phyloP scores from a whole-genome alignment of 257 asterid genomes.

The Nicotiana knightiana region DNA sequence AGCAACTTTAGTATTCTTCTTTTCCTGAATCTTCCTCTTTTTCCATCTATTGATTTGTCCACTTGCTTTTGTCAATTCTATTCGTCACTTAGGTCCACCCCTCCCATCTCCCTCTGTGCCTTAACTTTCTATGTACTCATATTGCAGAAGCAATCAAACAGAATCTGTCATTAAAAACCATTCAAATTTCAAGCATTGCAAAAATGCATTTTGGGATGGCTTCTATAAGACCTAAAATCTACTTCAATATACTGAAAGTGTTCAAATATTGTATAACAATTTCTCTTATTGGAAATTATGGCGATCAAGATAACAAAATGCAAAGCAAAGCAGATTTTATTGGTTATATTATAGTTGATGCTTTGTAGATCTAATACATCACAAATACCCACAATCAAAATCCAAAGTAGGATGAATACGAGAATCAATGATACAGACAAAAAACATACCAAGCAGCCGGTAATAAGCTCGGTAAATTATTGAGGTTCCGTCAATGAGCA shows the following conservation, averaged over 20 bases:
- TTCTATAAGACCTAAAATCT: not conserved
- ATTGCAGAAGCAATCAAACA: not conserved
- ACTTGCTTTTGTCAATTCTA: not conserved
- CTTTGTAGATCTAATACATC: not conserved
- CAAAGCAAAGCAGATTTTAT: not conserved
- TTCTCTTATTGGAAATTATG: not conserved
- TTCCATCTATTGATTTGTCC: not conserved
- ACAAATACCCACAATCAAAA: not conserved
- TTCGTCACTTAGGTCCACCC: not conserved
- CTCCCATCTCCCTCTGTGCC: not conserved
- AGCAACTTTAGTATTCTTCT: not conserved
- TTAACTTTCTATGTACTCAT: not conserved
- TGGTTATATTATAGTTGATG: not conserved
- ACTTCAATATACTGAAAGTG: not conserved
- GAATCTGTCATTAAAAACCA: not conserved
- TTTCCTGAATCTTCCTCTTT: not conserved
- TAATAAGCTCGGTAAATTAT: constrained; percentile 86
- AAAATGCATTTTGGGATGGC: not conserved
- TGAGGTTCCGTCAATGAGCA: constrained; percentile 94
- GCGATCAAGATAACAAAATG: not conserved
- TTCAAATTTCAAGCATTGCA: not conserved
- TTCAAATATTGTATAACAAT: not conserved
- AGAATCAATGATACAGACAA: not conserved
- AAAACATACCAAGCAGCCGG: constrained; percentile 74
- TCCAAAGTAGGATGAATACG: not conserved